Conservation (phyloP, 495 filamentous ascomycete species). For the Hypoxylon crocopeplum region DNA sequence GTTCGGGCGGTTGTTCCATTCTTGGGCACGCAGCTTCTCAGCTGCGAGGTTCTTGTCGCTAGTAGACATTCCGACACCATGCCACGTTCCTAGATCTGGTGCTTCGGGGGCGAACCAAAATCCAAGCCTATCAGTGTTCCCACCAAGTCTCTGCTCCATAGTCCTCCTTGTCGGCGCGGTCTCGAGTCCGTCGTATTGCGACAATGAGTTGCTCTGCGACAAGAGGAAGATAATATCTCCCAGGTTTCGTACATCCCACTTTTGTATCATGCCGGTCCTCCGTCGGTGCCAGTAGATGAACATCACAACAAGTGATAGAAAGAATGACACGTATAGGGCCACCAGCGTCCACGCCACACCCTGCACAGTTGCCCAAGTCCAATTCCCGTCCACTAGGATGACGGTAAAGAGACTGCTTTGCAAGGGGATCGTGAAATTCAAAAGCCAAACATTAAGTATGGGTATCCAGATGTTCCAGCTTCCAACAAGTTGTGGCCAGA, state of each 20-base stretch:
- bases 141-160: constrained; percentile 55
- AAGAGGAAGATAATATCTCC: constrained; percentile 79
- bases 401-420: constrained; percentile 57
- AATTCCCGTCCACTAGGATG: constrained; percentile 53
- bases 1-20: constrained; percentile 26
- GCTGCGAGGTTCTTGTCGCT: constrained; percentile 40
- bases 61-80: constrained; percentile 47
- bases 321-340: constrained; percentile 71
- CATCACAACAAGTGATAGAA: constrained; percentile 61
- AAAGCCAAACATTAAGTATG: constrained; percentile 52
- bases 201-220: constrained; percentile 77
- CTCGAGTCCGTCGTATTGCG: constrained; percentile 65
- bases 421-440: constrained; percentile 54
- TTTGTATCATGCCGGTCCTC: constrained; percentile 69
- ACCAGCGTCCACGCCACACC: constrained; percentile 80
- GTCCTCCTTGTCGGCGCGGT: constrained; percentile 61
- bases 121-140: constrained; percentile 70
- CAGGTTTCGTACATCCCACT: constrained; percentile 81
- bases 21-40: constrained; percentile 33
- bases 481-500: constrained; percentile 54
- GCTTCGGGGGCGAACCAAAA: constrained; percentile 70
- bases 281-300: constrained; percentile 58
- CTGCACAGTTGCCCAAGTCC: constrained; percentile 81
- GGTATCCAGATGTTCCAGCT: constrained; percentile 55
- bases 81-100: constrained; percentile 47